Evolutionary conservation across 495 filamentous ascomycete species (phyloP), one percentile per base, ranked within the genome.

Genomic region (Tuber melanosporum): DNA sequence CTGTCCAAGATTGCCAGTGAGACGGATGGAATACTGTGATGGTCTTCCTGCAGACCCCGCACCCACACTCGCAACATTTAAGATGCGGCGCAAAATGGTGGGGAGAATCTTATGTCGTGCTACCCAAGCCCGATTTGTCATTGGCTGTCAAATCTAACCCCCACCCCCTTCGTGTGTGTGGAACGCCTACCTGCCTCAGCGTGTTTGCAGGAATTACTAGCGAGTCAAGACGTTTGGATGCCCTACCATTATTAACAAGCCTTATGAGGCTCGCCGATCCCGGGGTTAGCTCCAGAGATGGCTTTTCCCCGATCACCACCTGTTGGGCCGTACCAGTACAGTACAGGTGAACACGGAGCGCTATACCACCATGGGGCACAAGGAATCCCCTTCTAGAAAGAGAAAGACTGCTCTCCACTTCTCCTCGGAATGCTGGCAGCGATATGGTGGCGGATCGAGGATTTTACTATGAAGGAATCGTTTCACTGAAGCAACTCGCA

Each of bases 11-110:
- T 66, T 26, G 32, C 32, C 26, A 66, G 57, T 66, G 26, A 66
- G 26, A 66, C 57, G 17, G 14, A 66, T 66, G 26, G 57, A 66
- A 66, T 66, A 19, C 57, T 66, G 14, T 66, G 57, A 66, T 66
- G 57, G 57, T 36, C 57, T 66, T 66, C 12, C 15, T 36, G 57
- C 57, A 66, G 26, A 66, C 36, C 36, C 36, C 26, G 57, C 32
- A 66, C 26, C 1, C 49, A 66, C 57, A 36, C 32, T 4, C 57
- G 26, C 26, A 36, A 32, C 14, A 36, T 66, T 66, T 66, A 36
- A 66, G 57, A 66, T 66, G 57, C 57, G 57, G 57, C 57, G 57
- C 26, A 66, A 66, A 66, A 66, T 66, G 57, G 57, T 66, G 57
- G 57, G 57, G 57, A 66, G 57, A 66, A 66, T 66, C 15, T 7